These are phyloP conservation scores for Claviceps arundinis DNA, from an alignment of 2,329 filamentous ascomycete species.

Conservation along the genomic window DNA sequence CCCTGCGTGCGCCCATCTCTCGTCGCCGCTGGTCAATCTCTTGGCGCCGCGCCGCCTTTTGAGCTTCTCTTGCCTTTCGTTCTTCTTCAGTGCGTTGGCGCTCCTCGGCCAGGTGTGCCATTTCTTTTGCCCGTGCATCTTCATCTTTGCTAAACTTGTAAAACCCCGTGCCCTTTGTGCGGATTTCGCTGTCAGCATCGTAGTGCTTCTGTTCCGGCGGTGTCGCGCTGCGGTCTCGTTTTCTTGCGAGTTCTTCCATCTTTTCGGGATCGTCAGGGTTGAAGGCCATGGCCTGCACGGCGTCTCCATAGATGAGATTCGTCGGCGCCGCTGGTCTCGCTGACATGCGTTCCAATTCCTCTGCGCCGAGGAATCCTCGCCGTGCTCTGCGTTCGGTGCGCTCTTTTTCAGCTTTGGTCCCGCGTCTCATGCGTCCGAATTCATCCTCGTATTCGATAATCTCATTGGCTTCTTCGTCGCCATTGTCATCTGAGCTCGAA, in stretches of 20 bases:
- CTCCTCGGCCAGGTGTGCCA: conserved; percentile 58
- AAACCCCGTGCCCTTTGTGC: conserved; percentile 82
- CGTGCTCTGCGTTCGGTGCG: conserved; percentile 41
- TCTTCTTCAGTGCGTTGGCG: conserved; percentile 54
- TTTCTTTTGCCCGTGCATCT: conserved; percentile 52
- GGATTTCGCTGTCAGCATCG: conserved; percentile 68
- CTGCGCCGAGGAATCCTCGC: conserved; percentile 38
- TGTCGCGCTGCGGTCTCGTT: conserved; percentile 66
- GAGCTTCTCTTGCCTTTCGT: conserved; percentile 40
- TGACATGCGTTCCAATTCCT: conserved; percentile 55
- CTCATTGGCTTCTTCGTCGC: conserved; percentile 38
- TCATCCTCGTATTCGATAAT: conserved; percentile 84
- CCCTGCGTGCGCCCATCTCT: conserved; percentile 47
- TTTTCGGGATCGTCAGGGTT: conserved; percentile 55
- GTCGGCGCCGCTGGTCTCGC: conserved; percentile 53
- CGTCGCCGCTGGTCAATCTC: conserved; percentile 52
- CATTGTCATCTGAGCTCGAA: conserved; percentile 17
- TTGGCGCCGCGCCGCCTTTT: conserved; percentile 42
- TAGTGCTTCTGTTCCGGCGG: conserved; percentile 76
- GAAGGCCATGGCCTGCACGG: conserved; percentile 75
- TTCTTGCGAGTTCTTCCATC: conserved; percentile 68
- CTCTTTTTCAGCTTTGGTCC: conserved; percentile 55
- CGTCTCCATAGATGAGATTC: conserved; percentile 71
- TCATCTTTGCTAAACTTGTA: conserved; percentile 77
- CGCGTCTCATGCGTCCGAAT: conserved; percentile 69